phyloP scores from a whole-genome alignment of 2,329 filamentous ascomycete genomes.

The Alternaria sp. region DNA sequence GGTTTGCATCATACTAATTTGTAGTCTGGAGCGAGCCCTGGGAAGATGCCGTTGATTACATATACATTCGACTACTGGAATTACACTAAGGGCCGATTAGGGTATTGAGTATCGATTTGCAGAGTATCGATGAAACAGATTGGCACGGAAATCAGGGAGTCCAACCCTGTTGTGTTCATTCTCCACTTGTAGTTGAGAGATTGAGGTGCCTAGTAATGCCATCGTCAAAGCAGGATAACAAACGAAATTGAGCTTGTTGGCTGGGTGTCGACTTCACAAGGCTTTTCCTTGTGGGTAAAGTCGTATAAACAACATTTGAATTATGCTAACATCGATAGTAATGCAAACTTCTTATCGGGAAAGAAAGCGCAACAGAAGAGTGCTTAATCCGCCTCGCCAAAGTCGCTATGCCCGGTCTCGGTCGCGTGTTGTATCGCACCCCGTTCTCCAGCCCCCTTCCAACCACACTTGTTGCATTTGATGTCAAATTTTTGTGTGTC shows the following conservation, averaged over 20 bases:
- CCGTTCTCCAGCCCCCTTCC: slow-evolving; percentile 71
- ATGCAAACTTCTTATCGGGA: neutral
- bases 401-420: slow-evolving; percentile 59
- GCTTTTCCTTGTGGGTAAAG: neutral
- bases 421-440: slow-evolving; percentile 70
- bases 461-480: slow-evolving; percentile 76
- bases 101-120: too few relatives aligned
- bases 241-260: neutral
- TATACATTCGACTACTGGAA: too few relatives aligned
- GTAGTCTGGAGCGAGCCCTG: neutral
- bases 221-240: neutral
- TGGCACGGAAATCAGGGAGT: too few relatives aligned
- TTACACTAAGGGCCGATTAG: too few relatives aligned
- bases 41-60: neutral
- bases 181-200: too few relatives aligned
- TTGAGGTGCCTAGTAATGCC: neutral
- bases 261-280: neutral
- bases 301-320: neutral
- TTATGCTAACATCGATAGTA: neutral
- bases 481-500: slow-evolving; percentile 83
- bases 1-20: neutral
- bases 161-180: neutral
- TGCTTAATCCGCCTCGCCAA: slow-evolving; percentile 43
- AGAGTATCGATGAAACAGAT: too few relatives aligned
- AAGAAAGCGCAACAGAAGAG: neutral